Evolutionary conservation across 2,329 filamentous ascomycete genomes (phyloP), one percentile per base, ranked within the genome.

Genomic region (Fonsecaea monophora): DNA sequence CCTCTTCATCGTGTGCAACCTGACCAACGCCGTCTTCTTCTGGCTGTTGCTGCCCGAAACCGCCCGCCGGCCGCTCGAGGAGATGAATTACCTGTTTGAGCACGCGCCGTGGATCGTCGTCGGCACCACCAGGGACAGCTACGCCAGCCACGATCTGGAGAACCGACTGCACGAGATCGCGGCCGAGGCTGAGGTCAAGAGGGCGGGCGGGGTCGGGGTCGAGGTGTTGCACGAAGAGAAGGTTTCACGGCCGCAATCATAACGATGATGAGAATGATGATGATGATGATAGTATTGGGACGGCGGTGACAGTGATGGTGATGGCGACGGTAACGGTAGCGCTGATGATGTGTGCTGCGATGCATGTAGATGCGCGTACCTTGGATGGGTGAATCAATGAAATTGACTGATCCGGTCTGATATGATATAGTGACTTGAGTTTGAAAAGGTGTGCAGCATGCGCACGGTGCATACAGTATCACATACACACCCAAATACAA

Each of bases 1-100:
- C 62, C 74, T 90, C 13, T 91, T 90, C 74, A 81, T 86, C 62
- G 78, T 90, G 37, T 90, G 89, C 76, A 91, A 91, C 75, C 86
- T 90, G 73, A 89, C 87, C 32, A 89, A 89, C 70, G 87, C 87
- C 0, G 34, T 89, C 35, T 89, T 88, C 79, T 91, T 91, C 81
- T 91, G 87, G 82, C 81, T 84, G 2, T 77, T 91, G 58, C 81
- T 90, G 48, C 89, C 89, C 0, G 89, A 91, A 78, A 91, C 89
- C 85, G 71, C 71, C 3, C 69, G 67, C 37, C 66, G 70, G 8
- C 78, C 88, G 0, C 82, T 91, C 1, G 89, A 91, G 73, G 88
- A 90, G 77, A 90, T 90, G 88, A 86, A 88, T 70, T 84, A 85
- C 64, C 80, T 90, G 53, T 90, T 90, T 76, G 85, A 83, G n/a